These are phyloP conservation scores for Cercophora samala DNA, from an alignment of 495 filamentous ascomycete genomes.

Conservation along the genomic window DNA sequence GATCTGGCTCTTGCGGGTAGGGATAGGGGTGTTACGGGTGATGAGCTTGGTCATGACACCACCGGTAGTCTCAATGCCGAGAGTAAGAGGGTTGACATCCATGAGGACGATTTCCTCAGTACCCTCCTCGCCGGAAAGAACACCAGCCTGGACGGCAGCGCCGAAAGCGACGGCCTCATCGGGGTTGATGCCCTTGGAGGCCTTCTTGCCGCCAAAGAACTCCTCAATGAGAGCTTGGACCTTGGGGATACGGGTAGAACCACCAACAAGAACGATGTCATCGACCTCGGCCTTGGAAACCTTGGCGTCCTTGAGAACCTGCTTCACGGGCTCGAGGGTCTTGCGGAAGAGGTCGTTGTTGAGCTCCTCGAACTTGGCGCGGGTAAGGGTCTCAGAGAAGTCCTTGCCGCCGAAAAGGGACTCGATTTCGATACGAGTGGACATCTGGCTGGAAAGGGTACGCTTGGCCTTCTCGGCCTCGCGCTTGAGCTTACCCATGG, in stretches of 20 bases:
- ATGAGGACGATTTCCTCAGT: slow-evolving; percentile 81
- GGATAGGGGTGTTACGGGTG: slow-evolving; percentile 90
- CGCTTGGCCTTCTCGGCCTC: slow-evolving; percentile 99
- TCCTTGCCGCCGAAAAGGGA: slow-evolving; percentile 95
- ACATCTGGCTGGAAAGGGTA: slow-evolving; percentile 97
- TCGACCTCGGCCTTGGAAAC: slow-evolving; percentile 82
- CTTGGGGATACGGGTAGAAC: slow-evolving; percentile 96
- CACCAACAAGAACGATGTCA: slow-evolving; percentile 88
- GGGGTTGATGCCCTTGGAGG: slow-evolving; percentile 97
- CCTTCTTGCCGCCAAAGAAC: slow-evolving; percentile 90
- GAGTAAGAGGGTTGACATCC: slow-evolving; percentile 97
- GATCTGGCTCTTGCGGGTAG: slow-evolving; percentile 94
- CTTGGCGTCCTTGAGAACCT: slow-evolving; percentile 91
- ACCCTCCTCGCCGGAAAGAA: slow-evolving; percentile 82
- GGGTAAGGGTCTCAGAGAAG: slow-evolving; percentile 96
- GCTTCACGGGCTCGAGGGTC: slow-evolving; percentile 98
- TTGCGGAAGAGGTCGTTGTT: slow-evolving; percentile 99
- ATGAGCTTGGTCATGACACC: slow-evolving; percentile 99
- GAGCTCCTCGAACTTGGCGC: slow-evolving; percentile 98
- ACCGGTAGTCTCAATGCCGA: slow-evolving; percentile 97
- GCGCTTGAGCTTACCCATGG: slow-evolving; percentile 99
- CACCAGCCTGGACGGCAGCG: slow-evolving; percentile 95
- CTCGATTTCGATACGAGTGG: slow-evolving; percentile 96
- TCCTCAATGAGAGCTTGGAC: slow-evolving; percentile 92
- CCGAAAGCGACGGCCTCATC: slow-evolving; percentile 98